A percentile compares a stretch with the other conserved stretches of the same genome.
These are phyloP conservation scores for Pseudozyma hubeiensis DNA, from an alignment of 1,284 basidiomycete genomes.

Conservation along the genomic window DNA sequence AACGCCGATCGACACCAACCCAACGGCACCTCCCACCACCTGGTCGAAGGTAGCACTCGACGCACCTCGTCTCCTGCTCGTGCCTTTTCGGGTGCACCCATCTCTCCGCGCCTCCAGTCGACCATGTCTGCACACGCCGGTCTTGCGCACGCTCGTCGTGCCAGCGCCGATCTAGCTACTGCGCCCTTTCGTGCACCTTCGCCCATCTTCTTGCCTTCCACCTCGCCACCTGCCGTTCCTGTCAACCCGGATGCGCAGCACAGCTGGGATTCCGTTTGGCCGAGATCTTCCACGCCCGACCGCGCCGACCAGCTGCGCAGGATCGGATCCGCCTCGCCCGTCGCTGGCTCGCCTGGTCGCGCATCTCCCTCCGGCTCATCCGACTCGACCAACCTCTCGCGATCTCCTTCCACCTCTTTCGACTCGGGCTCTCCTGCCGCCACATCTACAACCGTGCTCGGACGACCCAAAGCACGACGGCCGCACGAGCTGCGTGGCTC, in stretches of 20 bases:
- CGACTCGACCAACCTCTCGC: constrained; percentile 34
- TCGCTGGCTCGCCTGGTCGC: constrained; percentile 32
- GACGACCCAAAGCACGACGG: constrained; percentile 43
- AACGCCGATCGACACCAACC: constrained; percentile 24
- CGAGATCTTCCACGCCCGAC: constrained; percentile 42
- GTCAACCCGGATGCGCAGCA: constrained; percentile 52
- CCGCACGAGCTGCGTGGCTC: constrained; percentile 49
- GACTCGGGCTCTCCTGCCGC: constrained; percentile 33
- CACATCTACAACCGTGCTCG: constrained; percentile 25
- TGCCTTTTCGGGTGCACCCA: constrained; percentile 35
- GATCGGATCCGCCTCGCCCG: constrained; percentile 38
- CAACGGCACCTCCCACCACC: constrained; percentile 22
- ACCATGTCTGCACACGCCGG: constrained; percentile 39
- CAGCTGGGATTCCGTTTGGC: constrained; percentile 61
- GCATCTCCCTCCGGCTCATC: constrained; percentile 28
- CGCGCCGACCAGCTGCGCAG: constrained; percentile 38
- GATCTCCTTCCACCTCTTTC: constrained; percentile 38
- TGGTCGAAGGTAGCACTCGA: constrained; percentile 22
- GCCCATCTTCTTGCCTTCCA: constrained; percentile 39
- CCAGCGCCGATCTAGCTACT: constrained; percentile 28
- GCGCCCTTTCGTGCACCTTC: constrained; percentile 40
- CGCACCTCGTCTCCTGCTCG: constrained; percentile 52
- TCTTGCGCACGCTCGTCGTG: constrained; percentile 32
- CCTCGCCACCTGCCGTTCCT: constrained; percentile 32
- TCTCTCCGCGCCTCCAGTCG: constrained; percentile 56